A percentile compares a stretch with the other conserved stretches of the same genome.
phyloP scores from a whole-genome alignment of 768 basidiomycete species.

The Flagelloscypha sp. region DNA sequence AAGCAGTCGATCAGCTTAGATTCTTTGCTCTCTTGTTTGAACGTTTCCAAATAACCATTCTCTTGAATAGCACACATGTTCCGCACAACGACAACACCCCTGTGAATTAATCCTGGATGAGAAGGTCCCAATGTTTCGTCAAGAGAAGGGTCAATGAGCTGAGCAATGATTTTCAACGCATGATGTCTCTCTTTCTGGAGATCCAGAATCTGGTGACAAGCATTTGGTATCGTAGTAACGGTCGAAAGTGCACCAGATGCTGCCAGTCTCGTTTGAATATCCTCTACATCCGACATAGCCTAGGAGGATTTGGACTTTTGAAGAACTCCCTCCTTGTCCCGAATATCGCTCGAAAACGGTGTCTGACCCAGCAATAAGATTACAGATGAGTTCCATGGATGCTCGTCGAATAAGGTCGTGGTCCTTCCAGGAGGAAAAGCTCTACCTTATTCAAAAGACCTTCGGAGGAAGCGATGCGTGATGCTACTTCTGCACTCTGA shows the following conservation, averaged over 20 bases:
- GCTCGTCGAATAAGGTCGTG: conserved; percentile 79
- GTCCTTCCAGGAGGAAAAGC: conserved; percentile 70
- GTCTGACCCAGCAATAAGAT: conserved; percentile 74
- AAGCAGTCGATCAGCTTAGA: conserved; percentile 44
- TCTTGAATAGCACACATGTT: conserved; percentile 50
- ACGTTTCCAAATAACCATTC: conserved; percentile 25
- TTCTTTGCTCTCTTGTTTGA: conserved; percentile 45
- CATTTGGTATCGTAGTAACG: conserved; percentile 52
- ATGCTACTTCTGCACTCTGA: conserved; percentile 53
- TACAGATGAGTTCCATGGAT: conserved; percentile 86
- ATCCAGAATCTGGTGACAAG: conserved; percentile 52
- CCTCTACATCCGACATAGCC: conserved; percentile 81
- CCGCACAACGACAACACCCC: conserved; percentile 66
- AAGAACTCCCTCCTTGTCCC: conserved; percentile 32
- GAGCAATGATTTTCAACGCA: conserved; percentile 56
- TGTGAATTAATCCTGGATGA: conserved; percentile 63
- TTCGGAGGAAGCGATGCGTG: conserved; percentile 54
- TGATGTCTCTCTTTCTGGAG: conserved; percentile 60
- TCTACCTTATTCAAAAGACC: conserved; percentile 62
- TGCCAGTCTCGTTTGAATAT: conserved; percentile 78
- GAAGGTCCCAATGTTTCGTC: conserved; percentile 23
- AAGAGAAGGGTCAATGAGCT: conserved; percentile 54
- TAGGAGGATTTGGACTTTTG: conserved; percentile 75
- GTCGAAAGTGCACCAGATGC: conserved; percentile 86
- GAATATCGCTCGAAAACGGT: conserved; percentile 68